These are phyloP conservation scores for Shiraia bambusicola DNA, from an alignment of 2,329 filamentous ascomycete species.

Conservation along the genomic window DNA sequence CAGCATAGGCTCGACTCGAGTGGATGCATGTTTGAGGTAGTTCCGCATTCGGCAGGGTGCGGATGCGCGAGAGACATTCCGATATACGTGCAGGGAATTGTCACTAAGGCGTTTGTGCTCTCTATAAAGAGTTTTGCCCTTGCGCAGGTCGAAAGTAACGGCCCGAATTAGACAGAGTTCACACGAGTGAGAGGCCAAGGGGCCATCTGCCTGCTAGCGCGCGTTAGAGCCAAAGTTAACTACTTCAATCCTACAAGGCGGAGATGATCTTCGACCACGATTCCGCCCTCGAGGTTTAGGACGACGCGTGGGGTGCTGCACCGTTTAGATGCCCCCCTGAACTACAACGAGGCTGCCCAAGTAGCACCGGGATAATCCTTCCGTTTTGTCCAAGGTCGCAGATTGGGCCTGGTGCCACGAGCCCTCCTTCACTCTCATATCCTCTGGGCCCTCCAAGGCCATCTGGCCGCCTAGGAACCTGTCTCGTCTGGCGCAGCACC, in stretches of 20 bases:
- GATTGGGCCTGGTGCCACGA: slow-evolving; percentile 11
- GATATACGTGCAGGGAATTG: slow-evolving; percentile 18
- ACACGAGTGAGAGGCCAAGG: slow-evolving; percentile 11
- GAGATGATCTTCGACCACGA: slow-evolving; percentile 37
- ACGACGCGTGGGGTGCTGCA: slow-evolving; percentile 30
- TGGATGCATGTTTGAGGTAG: slow-evolving; percentile 29
- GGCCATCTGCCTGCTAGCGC: slow-evolving; percentile 21
- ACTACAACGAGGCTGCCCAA: slow-evolving; percentile 25
- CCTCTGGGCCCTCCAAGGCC: slow-evolving; percentile 1
- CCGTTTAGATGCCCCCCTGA: slow-evolving; percentile 24
- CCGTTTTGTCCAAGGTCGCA: slow-evolving; percentile 13
- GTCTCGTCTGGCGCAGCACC: slow-evolving; percentile 3
- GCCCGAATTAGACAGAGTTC: slow-evolving; percentile 4
- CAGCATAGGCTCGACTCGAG: slow-evolving; percentile 18
- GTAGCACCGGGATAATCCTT: slow-evolving; percentile 12
- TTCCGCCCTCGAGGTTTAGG: slow-evolving; percentile 29
- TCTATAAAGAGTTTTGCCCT: slow-evolving; percentile 18
- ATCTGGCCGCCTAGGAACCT: slow-evolving; percentile 1
- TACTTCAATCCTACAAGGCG: slow-evolving; percentile 22
- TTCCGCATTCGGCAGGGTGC: slow-evolving; percentile 21
- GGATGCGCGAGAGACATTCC: slow-evolving; percentile 17
- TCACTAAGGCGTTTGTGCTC: slow-evolving; percentile 31
- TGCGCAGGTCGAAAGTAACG: slow-evolving; percentile 14
- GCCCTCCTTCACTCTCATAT: slow-evolving; percentile 14
- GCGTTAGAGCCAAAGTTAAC: slow-evolving; percentile 20